Evolutionary conservation across 129 eudicot species (phyloP), one percentile per base, ranked within the genome.

Genomic region (Ambrosia artemisiifolia): DNA sequence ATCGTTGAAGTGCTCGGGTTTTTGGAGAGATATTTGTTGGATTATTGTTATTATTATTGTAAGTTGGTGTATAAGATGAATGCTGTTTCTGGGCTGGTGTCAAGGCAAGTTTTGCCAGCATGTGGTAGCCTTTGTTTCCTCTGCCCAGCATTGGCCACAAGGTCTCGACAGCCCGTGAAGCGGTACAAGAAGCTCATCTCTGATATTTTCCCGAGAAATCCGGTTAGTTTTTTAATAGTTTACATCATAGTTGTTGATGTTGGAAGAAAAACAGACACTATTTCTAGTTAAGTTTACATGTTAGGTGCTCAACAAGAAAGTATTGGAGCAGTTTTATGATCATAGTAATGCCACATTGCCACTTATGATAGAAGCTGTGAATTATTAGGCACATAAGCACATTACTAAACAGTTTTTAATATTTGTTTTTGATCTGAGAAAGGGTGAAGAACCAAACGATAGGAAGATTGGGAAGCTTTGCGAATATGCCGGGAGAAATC

Each of bases 91-190:
- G 91, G 97, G 49, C 59, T 88, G 53, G 83, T 95, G 56, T 91
- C 99, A 4, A 88, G 99, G 83, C 97, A 91, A 88, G 86, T 95
- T 57, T 76, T 91, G 87, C 99, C 97, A 5, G 86, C 81, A 38
- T 91, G 96, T 76, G 99, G 94, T 43, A 79, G 77, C 79, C 83
- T 90, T 50, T 95, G 97, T 83, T 79, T 86, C 86, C 86, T 88
- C 69, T 95, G 99, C 71, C 99, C 99, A 0, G 83, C 88, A 3
- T 28, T 95, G 81, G 69, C 97, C 34, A 73, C 97, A 2, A 86
- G 99, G 83, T 95, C 99, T 54, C 84, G 99, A 71, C 99, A 95
- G 80, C 99, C 99, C 1, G 96, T 95, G 70, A 95, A 95, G 88
- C 82, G 99, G 87, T 95, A 95, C 88, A 95, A 95, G 89, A 88